These are phyloP conservation scores for Allium sativum DNA, from an alignment of 106 monocot species.

Conservation along the genomic window DNA sequence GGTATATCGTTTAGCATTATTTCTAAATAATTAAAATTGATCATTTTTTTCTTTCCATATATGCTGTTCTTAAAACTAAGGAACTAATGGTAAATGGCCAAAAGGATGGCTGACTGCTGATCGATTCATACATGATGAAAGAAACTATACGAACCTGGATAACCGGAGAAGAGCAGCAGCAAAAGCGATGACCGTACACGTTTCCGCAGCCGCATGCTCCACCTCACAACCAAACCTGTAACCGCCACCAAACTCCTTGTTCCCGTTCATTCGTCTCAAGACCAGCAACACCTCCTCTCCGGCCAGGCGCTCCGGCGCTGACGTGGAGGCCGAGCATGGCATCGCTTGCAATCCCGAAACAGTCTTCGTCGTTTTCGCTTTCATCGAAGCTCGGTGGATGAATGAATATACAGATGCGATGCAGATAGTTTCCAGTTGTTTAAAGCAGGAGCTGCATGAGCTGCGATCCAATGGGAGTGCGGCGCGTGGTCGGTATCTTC, in stretches of 20 bases:
- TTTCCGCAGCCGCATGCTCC: slow-evolving; percentile 86
- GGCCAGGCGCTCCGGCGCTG: background rate
- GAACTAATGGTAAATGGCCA: too few relatives aligned
- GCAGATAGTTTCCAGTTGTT: background rate
- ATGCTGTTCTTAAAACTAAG: too few relatives aligned
- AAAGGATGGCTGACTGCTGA: too few relatives aligned
- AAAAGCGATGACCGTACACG: slow-evolving; percentile 65
- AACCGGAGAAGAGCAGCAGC: slow-evolving; percentile 23
- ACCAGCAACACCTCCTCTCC: background rate
- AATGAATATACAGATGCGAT: too few relatives aligned
- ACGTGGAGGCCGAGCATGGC: background rate
- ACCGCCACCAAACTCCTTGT: slow-evolving; percentile 19
- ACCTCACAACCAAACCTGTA: slow-evolving; percentile 36
- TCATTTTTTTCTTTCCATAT: too few relatives aligned
- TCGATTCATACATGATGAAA: too few relatives aligned
- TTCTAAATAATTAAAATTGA: too few relatives aligned
- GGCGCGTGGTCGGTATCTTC: background rate
- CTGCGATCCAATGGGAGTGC: background rate
- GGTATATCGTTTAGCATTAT: too few relatives aligned
- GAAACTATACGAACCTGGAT: slow-evolving; percentile 1
- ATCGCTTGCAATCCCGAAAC: background rate
- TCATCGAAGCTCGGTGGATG: too few relatives aligned
- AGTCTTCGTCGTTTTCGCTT: too few relatives aligned
- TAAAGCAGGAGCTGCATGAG: background rate
- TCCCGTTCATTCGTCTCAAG: background rate